Conservation (phyloP, 2,329 filamentous ascomycete genomes). For the Phialemoniopsis sp. region DNA sequence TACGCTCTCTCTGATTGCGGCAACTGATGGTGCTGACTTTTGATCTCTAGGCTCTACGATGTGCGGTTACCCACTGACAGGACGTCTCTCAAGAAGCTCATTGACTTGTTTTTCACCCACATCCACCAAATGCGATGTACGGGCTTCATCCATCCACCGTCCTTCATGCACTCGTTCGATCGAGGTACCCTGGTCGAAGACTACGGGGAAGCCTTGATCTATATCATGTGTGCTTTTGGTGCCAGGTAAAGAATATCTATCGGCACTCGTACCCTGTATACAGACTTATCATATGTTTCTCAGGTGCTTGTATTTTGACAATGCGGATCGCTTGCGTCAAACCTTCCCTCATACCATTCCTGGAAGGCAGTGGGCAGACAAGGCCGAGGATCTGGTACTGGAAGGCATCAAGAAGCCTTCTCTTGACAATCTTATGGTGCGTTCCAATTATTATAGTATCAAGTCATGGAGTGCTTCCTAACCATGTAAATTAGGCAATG, state of each 20-base stretch:
- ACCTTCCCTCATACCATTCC: too few relatives aligned
- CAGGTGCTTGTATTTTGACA: background rate
- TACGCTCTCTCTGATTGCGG: too few relatives aligned
- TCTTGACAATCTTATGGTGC: too few relatives aligned
- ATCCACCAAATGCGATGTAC: constrained; percentile 4
- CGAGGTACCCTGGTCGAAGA: constrained; percentile 2
- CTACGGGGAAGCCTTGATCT: constrained; percentile 1
- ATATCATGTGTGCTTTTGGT: constrained; percentile 3
- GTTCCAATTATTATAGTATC: too few relatives aligned
- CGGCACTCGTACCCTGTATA: too few relatives aligned
- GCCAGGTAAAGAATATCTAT: background rate
- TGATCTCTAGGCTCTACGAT: background rate
- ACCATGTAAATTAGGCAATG: background rate
- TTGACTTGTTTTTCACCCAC: constrained; percentile 1
- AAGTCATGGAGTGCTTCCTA: too few relatives aligned
- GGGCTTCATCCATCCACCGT: constrained; percentile 5
- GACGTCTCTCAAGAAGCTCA: background rate
- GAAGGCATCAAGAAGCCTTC: too few relatives aligned
- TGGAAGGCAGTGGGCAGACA: too few relatives aligned
- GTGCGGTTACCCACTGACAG: background rate
- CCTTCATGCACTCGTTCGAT: constrained; percentile 6
- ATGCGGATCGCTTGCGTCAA: too few relatives aligned
- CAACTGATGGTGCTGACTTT: too few relatives aligned
- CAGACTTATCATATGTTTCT: too few relatives aligned
- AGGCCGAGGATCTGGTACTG: too few relatives aligned